Evolutionary conservation across 305 asterid species (phyloP).

Genomic region (Fraxinus latifolia): DNA sequence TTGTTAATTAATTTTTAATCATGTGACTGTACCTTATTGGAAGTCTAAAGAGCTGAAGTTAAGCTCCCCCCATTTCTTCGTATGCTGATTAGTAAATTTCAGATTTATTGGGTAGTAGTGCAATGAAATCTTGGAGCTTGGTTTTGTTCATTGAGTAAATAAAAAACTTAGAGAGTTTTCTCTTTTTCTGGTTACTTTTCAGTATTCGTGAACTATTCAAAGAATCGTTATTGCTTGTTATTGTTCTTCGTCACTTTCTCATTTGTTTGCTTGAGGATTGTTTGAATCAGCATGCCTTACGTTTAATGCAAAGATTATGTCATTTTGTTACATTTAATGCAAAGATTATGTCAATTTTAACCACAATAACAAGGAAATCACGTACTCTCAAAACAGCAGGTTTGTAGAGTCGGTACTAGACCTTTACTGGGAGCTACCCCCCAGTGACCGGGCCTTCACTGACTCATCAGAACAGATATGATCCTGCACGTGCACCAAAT

Average conservation of each 20-base stretch:
- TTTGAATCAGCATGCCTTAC: neutral
- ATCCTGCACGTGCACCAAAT: conserved; percentile 71
- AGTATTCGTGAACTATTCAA: no score
- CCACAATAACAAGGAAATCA: conserved; percentile 74
- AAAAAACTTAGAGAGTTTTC: no score
- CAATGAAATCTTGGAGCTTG: neutral
- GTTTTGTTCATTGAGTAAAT: neutral
- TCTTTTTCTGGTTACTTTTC: no score
- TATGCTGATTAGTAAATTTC: neutral
- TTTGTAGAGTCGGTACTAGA: conserved; percentile 79
- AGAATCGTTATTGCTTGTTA: no score
- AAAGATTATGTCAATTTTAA: conserved; percentile 43
- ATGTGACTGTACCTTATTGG: neutral
- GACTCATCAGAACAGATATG: conserved; percentile 86
- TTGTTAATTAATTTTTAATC: neutral
- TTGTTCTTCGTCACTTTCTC: neutral
- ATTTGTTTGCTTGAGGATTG: neutral
- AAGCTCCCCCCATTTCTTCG: neutral
- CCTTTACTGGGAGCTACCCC: conserved; percentile 94
- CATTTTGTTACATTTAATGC: neutral
- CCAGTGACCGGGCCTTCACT: conserved; percentile 89
- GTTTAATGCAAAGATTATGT: no score
- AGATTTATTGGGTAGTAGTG: neutral
- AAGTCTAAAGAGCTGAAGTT: neutral
- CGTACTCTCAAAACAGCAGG: conserved; percentile 59